Percentiles rank a stretch among this genome's conserved stretches.
These are phyloP conservation scores for Seiridium cupressi DNA, from an alignment of 2,329 filamentous ascomycete genomes.

Conservation along the genomic window DNA sequence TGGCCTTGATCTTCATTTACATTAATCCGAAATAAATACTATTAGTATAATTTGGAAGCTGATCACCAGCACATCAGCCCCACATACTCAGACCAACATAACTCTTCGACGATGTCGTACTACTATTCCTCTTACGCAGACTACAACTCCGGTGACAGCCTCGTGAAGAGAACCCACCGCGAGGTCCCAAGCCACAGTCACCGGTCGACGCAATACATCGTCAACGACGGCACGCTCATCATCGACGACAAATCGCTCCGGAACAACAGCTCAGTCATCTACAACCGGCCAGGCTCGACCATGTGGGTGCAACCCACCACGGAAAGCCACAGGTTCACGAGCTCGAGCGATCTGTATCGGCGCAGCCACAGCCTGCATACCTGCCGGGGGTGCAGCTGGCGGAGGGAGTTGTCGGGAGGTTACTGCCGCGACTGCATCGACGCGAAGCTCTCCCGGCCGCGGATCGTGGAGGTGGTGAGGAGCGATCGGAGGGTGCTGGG, in stretches of 20 bases:
- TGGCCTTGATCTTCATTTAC: neutral
- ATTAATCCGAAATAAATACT: neutral
- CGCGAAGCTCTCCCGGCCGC: neutral
- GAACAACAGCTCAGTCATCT: constrained; percentile 22
- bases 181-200: constrained; percentile 14
- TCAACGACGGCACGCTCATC: constrained; percentile 24
- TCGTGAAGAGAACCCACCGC: constrained; percentile 14
- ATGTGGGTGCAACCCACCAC: constrained; percentile 13
- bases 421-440: constrained; percentile 6
- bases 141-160: constrained; percentile 9
- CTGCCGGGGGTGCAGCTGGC: neutral
- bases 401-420: neutral
- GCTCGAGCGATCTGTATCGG: neutral
- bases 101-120: neutral
- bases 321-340: neutral
- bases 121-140: constrained; percentile 5
- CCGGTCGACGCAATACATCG: constrained; percentile 20
- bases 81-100: neutral
- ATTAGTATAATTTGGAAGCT: neutral
- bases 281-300: constrained; percentile 22
- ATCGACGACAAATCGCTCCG: constrained; percentile 18
- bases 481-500: neutral
- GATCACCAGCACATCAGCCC: neutral
- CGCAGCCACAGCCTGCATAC: neutral
- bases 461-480: neutral